These are phyloP conservation scores for Flaveria sonorensis DNA, from an alignment of 129 eudicot genomes.

Conservation along the genomic window DNA sequence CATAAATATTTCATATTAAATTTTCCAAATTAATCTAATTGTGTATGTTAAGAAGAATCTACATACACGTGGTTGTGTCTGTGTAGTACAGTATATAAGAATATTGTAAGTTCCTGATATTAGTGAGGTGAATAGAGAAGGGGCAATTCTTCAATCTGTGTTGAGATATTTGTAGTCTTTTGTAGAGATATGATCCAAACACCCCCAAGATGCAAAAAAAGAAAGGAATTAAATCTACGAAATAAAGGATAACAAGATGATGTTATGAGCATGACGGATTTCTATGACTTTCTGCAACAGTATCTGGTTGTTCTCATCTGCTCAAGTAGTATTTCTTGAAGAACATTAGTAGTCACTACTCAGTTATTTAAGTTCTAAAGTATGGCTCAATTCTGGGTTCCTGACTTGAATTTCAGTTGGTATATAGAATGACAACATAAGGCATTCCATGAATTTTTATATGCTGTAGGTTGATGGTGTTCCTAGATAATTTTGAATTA, in stretches of 20 bases:
- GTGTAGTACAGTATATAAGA: too few relatives aligned
- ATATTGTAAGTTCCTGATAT: too few relatives aligned
- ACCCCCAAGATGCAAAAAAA: too few relatives aligned
- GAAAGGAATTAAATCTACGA: too few relatives aligned
- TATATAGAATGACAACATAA: not conserved
- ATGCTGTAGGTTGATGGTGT: conserved; percentile 12
- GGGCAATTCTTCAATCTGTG: too few relatives aligned
- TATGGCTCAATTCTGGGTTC: not conserved
- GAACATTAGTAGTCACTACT: not conserved
- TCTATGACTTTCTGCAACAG: too few relatives aligned
- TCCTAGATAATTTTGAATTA: conserved; percentile 21
- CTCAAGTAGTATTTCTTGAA: not conserved
- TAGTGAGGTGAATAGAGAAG: too few relatives aligned
- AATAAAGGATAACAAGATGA: too few relatives aligned
- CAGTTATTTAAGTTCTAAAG: not conserved
- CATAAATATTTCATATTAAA: not conserved
- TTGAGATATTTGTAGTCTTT: too few relatives aligned
- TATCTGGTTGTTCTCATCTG: not conserved
- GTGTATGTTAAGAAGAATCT: not conserved
- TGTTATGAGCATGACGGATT: too few relatives aligned
- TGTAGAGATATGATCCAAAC: too few relatives aligned
- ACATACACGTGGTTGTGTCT: not conserved
- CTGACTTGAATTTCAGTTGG: not conserved
- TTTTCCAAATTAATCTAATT: not conserved
- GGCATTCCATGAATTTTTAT: not conserved